Conservation (phyloP, 169 alveolate species). For the Plasmodium relictum region DNA sequence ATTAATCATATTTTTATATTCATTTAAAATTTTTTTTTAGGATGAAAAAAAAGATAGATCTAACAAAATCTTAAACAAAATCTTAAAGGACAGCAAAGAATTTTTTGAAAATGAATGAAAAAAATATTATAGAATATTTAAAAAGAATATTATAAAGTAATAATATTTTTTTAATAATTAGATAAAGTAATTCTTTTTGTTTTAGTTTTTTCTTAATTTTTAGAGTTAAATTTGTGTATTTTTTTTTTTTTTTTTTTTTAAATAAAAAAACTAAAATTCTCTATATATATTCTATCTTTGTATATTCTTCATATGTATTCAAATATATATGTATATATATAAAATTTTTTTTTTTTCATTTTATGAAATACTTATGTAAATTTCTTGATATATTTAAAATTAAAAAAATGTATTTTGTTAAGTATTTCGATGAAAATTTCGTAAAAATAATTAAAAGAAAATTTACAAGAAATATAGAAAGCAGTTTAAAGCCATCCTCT, state of each 20-base stretch:
- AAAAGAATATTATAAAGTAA: background rate
- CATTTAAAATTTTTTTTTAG: background rate
- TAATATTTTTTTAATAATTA: background rate
- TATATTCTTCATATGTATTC: background rate
- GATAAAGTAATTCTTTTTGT: background rate
- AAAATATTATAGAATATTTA: background rate
- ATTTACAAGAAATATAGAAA: conserved; percentile 17
- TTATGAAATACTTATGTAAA: background rate
- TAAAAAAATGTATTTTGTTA: conserved; percentile 13
- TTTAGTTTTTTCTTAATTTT: background rate
- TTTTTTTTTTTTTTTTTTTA: background rate
- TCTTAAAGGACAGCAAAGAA: conserved; percentile 3
- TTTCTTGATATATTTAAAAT: background rate
- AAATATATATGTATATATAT: background rate
- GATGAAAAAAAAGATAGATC: conserved; percentile 30
- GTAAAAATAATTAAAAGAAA: conserved; percentile 4
- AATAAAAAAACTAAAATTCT: background rate
- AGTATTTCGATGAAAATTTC: background rate
- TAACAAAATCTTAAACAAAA: background rate
- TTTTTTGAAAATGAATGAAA: conserved; percentile 15
- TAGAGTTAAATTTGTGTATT: background rate
- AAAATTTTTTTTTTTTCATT: background rate
- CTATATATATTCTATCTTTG: background rate
- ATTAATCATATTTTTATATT: too few species aligned
- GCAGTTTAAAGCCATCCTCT: conserved; percentile 50